phyloP scores from a whole-genome alignment of 1,284 basidiomycete species.

The Rhodotorula sp. region DNA sequence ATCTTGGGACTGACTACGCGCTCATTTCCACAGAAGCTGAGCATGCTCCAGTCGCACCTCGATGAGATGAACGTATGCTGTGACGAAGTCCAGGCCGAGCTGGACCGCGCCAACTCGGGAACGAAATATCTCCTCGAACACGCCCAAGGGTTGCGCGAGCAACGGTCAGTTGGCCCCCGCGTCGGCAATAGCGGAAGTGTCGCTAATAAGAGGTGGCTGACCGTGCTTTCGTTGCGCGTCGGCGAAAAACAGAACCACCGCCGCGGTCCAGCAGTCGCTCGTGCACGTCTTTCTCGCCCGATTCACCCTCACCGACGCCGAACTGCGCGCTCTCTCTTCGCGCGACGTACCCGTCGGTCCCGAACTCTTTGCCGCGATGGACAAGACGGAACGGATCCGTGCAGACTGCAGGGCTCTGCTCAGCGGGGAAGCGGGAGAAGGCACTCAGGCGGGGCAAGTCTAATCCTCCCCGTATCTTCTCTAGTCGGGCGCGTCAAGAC shows the following conservation, averaged over 20 bases:
- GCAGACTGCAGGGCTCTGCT: conserved; percentile 81
- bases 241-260: conserved; percentile 54
- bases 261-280: conserved; percentile 62
- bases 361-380: conserved; percentile 78
- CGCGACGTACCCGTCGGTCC: conserved; percentile 71
- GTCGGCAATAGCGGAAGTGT: neutral
- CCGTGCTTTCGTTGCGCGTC: neutral
- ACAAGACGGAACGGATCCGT: conserved; percentile 77
- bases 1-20: neutral
- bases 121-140: conserved; percentile 81
- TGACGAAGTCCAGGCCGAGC: conserved; percentile 74
- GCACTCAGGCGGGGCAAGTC: conserved; percentile 73
- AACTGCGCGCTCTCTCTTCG: conserved; percentile 70
- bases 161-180: conserved; percentile 60
- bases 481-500: neutral
- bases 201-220: neutral
- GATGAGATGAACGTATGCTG: conserved; percentile 74
- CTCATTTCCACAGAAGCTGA: conserved; percentile 62
- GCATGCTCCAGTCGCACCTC: conserved; percentile 70
- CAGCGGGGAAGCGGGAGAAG: conserved; percentile 71
- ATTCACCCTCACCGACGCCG: conserved; percentile 76
- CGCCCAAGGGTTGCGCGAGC: conserved; percentile 74
- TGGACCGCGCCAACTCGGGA: conserved; percentile 70
- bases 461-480: neutral
- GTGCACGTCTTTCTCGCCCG: conserved; percentile 74